These are phyloP conservation scores for Ogataea haglerorum DNA, from an alignment of 805 yeast species.

Conservation along the genomic window DNA sequence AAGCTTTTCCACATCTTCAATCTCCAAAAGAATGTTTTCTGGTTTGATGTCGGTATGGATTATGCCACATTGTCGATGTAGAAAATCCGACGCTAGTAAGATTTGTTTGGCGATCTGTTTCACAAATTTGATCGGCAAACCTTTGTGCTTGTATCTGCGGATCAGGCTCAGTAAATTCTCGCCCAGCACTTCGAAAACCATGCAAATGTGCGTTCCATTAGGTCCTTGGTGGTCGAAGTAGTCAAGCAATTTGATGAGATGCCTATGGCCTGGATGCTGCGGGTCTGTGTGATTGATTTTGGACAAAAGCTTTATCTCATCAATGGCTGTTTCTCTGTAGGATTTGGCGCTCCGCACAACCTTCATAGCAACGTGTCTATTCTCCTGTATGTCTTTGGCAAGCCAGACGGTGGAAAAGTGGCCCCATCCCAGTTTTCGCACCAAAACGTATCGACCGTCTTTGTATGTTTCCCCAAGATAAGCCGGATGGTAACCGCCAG, in stretches of 20 bases:
- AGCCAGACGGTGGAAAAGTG: slow-evolving; percentile 96
- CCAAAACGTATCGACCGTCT: slow-evolving; percentile 64
- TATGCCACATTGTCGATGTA: slow-evolving; percentile 60
- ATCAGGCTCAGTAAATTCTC: slow-evolving; percentile 87
- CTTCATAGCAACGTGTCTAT: slow-evolving; percentile 86
- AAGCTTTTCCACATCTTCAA: slow-evolving; percentile 51
- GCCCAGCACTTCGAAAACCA: slow-evolving; percentile 97
- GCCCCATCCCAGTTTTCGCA: slow-evolving; percentile 97
- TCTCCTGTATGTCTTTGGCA: slow-evolving; percentile 57
- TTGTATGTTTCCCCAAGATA: slow-evolving; percentile 82
- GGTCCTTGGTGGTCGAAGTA: slow-evolving; percentile 84
- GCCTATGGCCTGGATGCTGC: slow-evolving; percentile 75
- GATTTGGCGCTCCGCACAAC: slow-evolving; percentile 88
- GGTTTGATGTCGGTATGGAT: slow-evolving; percentile 79
- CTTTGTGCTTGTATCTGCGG: slow-evolving; percentile 55
- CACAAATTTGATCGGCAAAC: slow-evolving; percentile 51
- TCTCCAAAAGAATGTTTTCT: slow-evolving; percentile 58
- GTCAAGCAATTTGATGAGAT: slow-evolving; percentile 77
- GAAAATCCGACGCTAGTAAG: slow-evolving; percentile 51
- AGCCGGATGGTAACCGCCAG: slow-evolving; percentile 97
- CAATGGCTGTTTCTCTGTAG: slow-evolving; percentile 91
- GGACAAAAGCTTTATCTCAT: slow-evolving; percentile 79
- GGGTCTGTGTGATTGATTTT: slow-evolving; percentile 60
- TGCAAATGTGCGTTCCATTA: slow-evolving; percentile 89
- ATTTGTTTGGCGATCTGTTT: slow-evolving; percentile 59